A percentile compares a stretch with the other conserved stretches of the same genome.
Conservation (phyloP, 495 filamentous ascomycete species). For the Penicillium egyptiacum region DNA sequence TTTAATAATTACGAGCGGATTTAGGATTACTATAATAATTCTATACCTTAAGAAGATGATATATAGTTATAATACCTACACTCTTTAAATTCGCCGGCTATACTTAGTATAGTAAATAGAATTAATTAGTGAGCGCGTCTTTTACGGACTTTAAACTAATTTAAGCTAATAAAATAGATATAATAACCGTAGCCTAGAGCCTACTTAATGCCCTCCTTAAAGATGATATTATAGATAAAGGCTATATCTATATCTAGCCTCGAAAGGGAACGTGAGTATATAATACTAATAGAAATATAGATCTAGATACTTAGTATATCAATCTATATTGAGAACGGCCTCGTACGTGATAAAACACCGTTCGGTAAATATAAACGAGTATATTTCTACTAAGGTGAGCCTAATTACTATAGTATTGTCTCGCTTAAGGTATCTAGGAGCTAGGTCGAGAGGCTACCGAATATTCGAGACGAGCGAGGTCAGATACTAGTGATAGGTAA, state of each 20-base stretch:
- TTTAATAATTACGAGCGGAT: conserved; percentile 29
- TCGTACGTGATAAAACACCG: conserved; percentile 13
- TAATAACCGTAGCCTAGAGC: conserved; percentile 10
- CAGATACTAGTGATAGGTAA: conserved; percentile 24
- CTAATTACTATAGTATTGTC: conserved; percentile 21
- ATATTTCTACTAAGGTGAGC: conserved; percentile 19
- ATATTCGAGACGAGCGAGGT: conserved; percentile 22
- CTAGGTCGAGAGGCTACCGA: conserved; percentile 21
- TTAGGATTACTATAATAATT: conserved; percentile 25
- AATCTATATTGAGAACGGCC: conserved; percentile 20
- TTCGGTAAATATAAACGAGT: conserved; percentile 20
- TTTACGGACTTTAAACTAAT: no score
- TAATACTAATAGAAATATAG: no score
- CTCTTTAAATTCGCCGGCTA: conserved; percentile 23
- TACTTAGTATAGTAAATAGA: conserved; percentile 37
- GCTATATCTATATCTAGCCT: no score
- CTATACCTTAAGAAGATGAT: conserved; percentile 35
- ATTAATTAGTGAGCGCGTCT: not conserved
- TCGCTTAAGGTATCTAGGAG: conserved; percentile 18
- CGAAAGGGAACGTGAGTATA: no score
- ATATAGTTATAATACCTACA: conserved; percentile 30
- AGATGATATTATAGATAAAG: conserved; percentile 26
- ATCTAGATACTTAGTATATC: conserved; percentile 28
- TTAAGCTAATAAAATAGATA: conserved; percentile 7
- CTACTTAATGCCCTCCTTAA: conserved; percentile 21